These are phyloP conservation scores for Tylopilus intermedius DNA, from an alignment of 768 basidiomycete genomes.

Conservation along the genomic window DNA sequence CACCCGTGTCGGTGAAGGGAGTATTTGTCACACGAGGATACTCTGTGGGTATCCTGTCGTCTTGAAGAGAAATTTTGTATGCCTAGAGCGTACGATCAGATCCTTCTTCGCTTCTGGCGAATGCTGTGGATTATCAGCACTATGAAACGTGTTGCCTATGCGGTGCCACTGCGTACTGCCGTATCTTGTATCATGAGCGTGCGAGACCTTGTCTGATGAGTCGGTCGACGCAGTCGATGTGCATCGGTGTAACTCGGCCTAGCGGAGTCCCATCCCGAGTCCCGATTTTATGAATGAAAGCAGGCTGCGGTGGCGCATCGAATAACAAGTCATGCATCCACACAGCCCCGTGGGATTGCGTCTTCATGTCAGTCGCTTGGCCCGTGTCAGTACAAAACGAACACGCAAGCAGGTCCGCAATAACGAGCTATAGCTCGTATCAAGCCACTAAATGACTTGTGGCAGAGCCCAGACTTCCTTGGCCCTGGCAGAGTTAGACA, in stretches of 20 bases:
- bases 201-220: neutral
- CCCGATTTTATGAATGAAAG: neutral
- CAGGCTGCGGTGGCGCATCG: constrained; percentile 24
- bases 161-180: neutral
- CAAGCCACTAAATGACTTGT: constrained; percentile 29
- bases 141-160: neutral
- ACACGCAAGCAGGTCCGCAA: constrained; percentile 1
- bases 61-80: neutral
- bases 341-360: constrained; percentile 13
- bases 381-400: neutral
- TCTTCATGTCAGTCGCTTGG: neutral
- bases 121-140: constrained; percentile 3
- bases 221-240: neutral
- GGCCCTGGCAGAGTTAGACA: neutral
- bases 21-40: neutral
- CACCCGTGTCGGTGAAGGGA: neutral
- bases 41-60: neutral
- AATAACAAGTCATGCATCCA: constrained; percentile 6
- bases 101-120: constrained; percentile 3
- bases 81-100: constrained; percentile 4
- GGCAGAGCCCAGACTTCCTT: constrained; percentile 9
- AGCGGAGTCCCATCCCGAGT: neutral
- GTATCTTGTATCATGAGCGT: neutral
- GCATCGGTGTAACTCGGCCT: neutral
- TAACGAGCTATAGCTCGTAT: constrained; percentile 9